Conservation (phyloP, 345 rosid genomes). For the Aurinia saxatilis region DNA sequence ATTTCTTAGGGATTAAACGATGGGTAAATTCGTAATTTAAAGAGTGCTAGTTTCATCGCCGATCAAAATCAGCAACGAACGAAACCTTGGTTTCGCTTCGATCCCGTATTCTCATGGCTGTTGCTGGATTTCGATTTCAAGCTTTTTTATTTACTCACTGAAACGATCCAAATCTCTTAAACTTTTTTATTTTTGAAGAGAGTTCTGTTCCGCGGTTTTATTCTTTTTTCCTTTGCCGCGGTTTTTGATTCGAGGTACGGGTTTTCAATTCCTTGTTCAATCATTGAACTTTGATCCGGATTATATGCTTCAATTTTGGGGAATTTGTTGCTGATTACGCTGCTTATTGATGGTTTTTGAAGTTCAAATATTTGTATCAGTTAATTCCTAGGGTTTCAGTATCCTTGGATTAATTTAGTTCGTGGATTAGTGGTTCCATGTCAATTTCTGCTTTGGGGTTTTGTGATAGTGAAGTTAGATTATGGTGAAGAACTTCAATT, state of each 20-base stretch:
- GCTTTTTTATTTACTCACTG: conserved; percentile 18
- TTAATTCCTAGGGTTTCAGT: conserved; percentile 22
- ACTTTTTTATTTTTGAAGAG: conserved; percentile 10
- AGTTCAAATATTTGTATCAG: conserved; percentile 10
- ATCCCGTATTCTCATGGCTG: conserved; percentile 50
- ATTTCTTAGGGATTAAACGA: not conserved
- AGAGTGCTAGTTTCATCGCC: conserved; percentile 46
- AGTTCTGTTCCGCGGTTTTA: conserved; percentile 4
- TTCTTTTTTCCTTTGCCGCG: conserved; percentile 11
- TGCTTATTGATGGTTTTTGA: conserved; percentile 9
- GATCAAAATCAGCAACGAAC: conserved; percentile 62
- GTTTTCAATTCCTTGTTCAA: conserved; percentile 8
- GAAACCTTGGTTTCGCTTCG: conserved; percentile 21
- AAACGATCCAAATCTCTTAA: conserved; percentile 6
- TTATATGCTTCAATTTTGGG: conserved; percentile 28
- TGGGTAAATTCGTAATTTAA: conserved; percentile 43
- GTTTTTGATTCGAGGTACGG: conserved; percentile 30
- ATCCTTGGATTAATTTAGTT: not conserved
- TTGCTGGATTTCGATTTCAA: conserved; percentile 45
- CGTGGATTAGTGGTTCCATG: not conserved
- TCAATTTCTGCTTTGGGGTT: not conserved
- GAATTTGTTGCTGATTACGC: not conserved
- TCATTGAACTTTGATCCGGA: conserved; percentile 23
- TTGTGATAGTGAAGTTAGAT: conserved; percentile 14
- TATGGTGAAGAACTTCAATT: conserved; percentile 5